Evolutionary conservation across 2,329 filamentous ascomycete species (phyloP).

Genomic region (Beauveria asiatica): DNA sequence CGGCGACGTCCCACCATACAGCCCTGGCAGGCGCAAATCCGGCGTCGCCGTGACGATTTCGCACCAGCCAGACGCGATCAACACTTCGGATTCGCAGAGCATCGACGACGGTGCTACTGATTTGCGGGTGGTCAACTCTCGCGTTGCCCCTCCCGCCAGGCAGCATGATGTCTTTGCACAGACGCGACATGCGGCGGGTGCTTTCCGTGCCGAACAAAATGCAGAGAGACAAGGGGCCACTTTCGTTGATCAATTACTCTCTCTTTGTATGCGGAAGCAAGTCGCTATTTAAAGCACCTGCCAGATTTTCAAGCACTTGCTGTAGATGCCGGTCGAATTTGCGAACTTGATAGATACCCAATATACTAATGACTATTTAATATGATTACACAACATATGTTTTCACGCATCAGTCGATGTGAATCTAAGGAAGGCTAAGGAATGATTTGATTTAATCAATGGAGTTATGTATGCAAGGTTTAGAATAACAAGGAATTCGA

Average conservation of each 20-base stretch:
- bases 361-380: background rate
- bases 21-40: background rate
- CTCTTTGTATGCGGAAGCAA: slow-evolving; percentile 14
- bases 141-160: background rate
- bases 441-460: no score
- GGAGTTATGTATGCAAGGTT: no score
- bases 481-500: no score
- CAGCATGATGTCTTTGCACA: background rate
- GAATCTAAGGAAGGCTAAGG: no score
- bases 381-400: background rate
- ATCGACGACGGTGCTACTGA: background rate
- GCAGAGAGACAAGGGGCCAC: background rate
- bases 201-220: slow-evolving; percentile 8
- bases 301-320: no score
- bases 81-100: background rate
- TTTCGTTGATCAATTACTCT: slow-evolving; percentile 17
- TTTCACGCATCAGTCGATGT: no score
- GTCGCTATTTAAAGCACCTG: background rate
- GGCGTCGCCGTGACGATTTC: background rate
- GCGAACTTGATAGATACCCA: background rate
- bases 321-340: background rate
- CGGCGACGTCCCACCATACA: background rate
- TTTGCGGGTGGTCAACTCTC: background rate
- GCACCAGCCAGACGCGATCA: background rate
- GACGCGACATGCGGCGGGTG: background rate